phyloP scores from a whole-genome alignment of 2,329 filamentous ascomycete genomes.

The Microdochium nivale region DNA sequence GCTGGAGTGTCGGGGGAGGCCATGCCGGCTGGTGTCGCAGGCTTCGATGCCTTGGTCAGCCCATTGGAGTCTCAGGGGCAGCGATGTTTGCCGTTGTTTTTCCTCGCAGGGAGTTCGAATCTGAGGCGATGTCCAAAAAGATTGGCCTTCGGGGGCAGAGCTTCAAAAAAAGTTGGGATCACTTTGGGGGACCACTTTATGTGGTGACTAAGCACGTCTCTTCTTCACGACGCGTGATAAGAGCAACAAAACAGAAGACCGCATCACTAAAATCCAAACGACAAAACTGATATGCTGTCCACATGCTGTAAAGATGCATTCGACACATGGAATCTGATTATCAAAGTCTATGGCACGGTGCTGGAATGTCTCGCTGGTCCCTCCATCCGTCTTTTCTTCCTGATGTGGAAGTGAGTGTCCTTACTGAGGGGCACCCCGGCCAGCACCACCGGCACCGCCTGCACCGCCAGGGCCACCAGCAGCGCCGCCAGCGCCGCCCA shows the following conservation, averaged over 20 bases:
- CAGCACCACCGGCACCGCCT: slow-evolving; percentile 6
- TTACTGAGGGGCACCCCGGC: background rate
- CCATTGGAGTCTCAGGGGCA: background rate
- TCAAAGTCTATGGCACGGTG: too few relatives aligned
- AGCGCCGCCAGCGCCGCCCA: slow-evolving; percentile 20
- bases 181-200: background rate
- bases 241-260: too few relatives aligned
- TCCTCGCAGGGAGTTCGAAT: background rate
- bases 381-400: background rate
- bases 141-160: background rate
- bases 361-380: too few relatives aligned
- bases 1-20: background rate
- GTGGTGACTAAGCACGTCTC: background rate
- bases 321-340: too few relatives aligned
- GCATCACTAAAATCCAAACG: too few relatives aligned
- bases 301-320: too few relatives aligned
- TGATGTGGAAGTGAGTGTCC: background rate
- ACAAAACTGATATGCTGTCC: too few relatives aligned
- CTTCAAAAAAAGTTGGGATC: background rate
- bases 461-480: slow-evolving; percentile 11
- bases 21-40: background rate
- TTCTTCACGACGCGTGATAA: background rate
- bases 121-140: background rate
- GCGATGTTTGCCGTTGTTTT: background rate
- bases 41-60: background rate